Evolutionary conservation across 129 eudicot species (phyloP).

Genomic region (Artemisia argyi): DNA sequence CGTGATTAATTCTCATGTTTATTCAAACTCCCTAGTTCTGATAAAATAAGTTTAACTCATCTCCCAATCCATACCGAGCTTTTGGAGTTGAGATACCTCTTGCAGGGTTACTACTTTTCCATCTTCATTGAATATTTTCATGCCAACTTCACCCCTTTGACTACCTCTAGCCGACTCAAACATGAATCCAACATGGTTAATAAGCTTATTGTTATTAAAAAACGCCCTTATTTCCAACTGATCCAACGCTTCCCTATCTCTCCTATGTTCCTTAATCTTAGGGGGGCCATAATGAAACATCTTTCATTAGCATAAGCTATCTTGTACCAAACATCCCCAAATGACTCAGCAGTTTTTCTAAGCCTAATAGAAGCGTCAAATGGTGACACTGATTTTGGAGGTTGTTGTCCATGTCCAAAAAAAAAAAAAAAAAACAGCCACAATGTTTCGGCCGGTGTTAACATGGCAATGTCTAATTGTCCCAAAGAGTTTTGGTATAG

Average conservation of each 20-base stretch:
- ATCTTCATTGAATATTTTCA: slow-evolving; percentile 65
- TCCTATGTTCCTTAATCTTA: slow-evolving; percentile 41
- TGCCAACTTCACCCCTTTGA: slow-evolving; percentile 62
- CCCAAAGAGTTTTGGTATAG: slow-evolving; percentile 8
- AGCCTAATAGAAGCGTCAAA: slow-evolving; percentile 72
- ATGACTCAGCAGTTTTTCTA: slow-evolving; percentile 52
- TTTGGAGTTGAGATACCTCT: slow-evolving; percentile 7
- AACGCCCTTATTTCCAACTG: slow-evolving; percentile 63
- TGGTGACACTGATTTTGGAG: slow-evolving; percentile 63
- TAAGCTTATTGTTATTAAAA: slow-evolving; percentile 51
- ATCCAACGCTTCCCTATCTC: slow-evolving; percentile 43
- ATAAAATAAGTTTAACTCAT: slow-evolving; percentile 41
- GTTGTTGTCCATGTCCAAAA: slow-evolving; percentile 90
- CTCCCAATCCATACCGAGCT: slow-evolving; percentile 72
- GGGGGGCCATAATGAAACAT: slow-evolving; percentile 58
- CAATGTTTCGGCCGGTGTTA: slow-evolving; percentile 37
- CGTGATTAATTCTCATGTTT: neutral
- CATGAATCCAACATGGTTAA: slow-evolving; percentile 72
- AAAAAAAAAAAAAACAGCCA: slow-evolving; percentile 58
- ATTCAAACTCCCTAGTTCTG: neutral
- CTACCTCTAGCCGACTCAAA: slow-evolving; percentile 70
- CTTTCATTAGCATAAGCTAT: slow-evolving; percentile 75
- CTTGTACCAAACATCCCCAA: slow-evolving; percentile 64
- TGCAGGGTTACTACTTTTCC: slow-evolving; percentile 66
- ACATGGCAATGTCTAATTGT: slow-evolving; percentile 26